Base-by-base conservation (phyloP, 768 basidiomycete species). In the Pleurotus pulmonarius region DNA sequence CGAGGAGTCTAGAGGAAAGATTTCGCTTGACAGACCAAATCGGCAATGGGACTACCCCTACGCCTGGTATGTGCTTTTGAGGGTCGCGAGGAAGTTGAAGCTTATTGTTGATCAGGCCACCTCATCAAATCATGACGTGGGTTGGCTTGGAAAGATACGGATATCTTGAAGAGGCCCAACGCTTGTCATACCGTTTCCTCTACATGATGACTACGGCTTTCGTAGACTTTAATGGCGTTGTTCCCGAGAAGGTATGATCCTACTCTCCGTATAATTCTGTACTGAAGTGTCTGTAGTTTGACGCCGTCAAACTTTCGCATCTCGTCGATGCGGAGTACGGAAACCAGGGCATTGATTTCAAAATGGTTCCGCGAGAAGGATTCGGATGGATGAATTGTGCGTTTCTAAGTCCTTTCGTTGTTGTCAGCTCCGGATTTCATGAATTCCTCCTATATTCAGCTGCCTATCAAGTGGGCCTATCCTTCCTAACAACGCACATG, bases 41-140 rank as follows among this genome's bases (percentile, higher is more conserved):
- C 91, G 96, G 60, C 96, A 99, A 67, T 99, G 96, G 97, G 96
- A 95, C 69, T 95, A 94, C 71, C 96, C 94, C 76, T 94, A 74
- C 63, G 51, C 51, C n/a, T 53, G 51, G 51, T 53, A n/a, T 3
- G 90, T 85, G 37, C 55, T 49, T 20, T 41, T 58, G 70, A 67
- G 52, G 71, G 71, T 46, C 24, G 7, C n/a, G 37, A 24, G 49
- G 22, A 18, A 49, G 47, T 40, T 25, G 37, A 40, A 18, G 40
- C n/a, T 41, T 29, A 56, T 45, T 12, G 45, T 38, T 29, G 24
- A 47, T 57, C 58, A 86, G 87, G 92, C 92, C 92, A n/a, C 92
- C 94, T 48, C 94, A 98, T 70, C 96, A 98, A 71, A 97, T 98
- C 67, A 98, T 98, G 91, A 77, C 89, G 1, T 99, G 96, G 96